Base-by-base conservation (phyloP, 495 filamentous ascomycete genomes). In the Aspergillus funiculosus region DNA sequence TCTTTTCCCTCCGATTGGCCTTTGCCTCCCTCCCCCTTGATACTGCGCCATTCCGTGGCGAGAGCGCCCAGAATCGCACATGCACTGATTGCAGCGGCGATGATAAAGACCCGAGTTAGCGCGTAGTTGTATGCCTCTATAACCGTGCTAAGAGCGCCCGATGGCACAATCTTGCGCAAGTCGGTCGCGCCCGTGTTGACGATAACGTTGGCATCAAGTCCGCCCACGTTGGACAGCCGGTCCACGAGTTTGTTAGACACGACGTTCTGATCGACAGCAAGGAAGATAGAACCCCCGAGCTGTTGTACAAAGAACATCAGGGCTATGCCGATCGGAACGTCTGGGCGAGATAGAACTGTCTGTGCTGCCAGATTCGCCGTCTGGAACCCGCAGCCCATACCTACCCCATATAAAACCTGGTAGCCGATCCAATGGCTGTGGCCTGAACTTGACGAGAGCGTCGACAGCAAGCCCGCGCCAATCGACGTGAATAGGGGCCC, bases 221-320 rank as follows among this genome's bases (percentile, higher is more conserved):
- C 57, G 1, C 40, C 37, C 24, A 62, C 19, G 2, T 37, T 47
- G 5, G 43, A 40, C 4, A 68, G 42, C n/a, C 52, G 48, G 0
- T 43, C 43, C 1, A 49, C 39, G 2, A 72, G 50, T 13, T 51
- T 39, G 20, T 54, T 62, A 6, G 51, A 48, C 9, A 72, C 55
- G 6, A 69, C 15, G 27, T 60, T 68, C 39, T 72, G 56, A 2
- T 50, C 60, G 3, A 62, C 58, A 0, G 68, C 52, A 5, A 67
- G 19, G 24, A 71, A 70, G 14, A 75, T 49, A 13, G 67, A 48
- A 8, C 65, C 66, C 1, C 69, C 65, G 8, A 75, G 59, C 3
- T 54, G 56, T 50, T 68, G 73, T 6, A 51, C 53, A 29, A 71
- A 71, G 25, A 68, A 49, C 39, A 72, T 59, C 15, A 74, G 39